A percentile compares a stretch with the other conserved stretches of the same genome.
Conservation (phyloP, 768 basidiomycete genomes). For the Tricholoma furcatifolium region DNA sequence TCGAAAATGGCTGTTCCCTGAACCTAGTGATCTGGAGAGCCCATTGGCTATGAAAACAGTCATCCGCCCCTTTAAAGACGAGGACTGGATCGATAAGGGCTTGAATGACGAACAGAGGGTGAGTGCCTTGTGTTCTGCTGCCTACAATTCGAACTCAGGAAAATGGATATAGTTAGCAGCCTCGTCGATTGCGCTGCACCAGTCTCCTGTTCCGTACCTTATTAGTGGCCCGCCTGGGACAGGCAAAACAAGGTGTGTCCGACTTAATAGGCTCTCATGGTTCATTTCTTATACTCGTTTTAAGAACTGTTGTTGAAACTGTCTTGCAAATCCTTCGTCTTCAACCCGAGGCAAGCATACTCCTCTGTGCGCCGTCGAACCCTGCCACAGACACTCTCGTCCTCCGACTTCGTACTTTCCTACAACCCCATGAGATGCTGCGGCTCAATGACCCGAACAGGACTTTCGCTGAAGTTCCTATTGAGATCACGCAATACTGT, state of each 20-base stretch:
- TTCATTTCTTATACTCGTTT: neutral
- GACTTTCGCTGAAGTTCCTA: slow-evolving; percentile 50
- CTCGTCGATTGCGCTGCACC: slow-evolving; percentile 38
- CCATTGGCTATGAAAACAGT: slow-evolving; percentile 18
- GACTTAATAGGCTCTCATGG: neutral
- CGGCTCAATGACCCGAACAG: slow-evolving; percentile 47
- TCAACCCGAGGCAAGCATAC: slow-evolving; percentile 44
- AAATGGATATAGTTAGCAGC: slow-evolving; percentile 36
- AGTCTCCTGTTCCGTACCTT: slow-evolving; percentile 45
- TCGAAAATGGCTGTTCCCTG: slow-evolving; percentile 46
- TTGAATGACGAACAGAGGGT: slow-evolving; percentile 48
- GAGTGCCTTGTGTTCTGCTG: neutral
- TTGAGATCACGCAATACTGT: slow-evolving; percentile 44
- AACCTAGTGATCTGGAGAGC: slow-evolving; percentile 27
- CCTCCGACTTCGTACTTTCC: slow-evolving; percentile 33
- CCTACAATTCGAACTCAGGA: neutral
- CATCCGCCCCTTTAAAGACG: slow-evolving; percentile 26
- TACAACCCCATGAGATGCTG: slow-evolving; percentile 43
- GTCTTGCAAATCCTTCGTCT: slow-evolving; percentile 49
- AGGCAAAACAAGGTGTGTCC: slow-evolving; percentile 46
- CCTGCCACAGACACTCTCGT: slow-evolving; percentile 51
- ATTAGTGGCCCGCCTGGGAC: slow-evolving; percentile 53
- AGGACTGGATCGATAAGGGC: slow-evolving; percentile 44
- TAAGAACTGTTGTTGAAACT: slow-evolving; percentile 46
- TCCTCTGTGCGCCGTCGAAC: slow-evolving; percentile 52